A percentile compares a stretch with the other conserved stretches of the same genome.
These are phyloP conservation scores for Fusarium sp. DNA, from an alignment of 2,329 filamentous ascomycete species.

Conservation along the genomic window DNA sequence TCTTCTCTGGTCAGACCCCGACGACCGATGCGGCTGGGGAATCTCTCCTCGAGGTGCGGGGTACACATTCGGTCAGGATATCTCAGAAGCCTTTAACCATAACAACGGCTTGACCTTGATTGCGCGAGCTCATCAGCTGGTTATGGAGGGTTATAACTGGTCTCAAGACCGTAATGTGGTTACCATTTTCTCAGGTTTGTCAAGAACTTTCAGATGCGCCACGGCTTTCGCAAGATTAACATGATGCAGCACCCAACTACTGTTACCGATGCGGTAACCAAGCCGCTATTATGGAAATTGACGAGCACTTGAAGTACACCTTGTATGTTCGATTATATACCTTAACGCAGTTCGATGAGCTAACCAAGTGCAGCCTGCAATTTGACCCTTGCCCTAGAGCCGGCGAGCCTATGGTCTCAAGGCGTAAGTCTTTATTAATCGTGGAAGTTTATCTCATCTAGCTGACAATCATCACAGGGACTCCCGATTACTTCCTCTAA, in stretches of 20 bases:
- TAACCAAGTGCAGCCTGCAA: conserved; percentile 77
- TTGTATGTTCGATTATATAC: conserved; percentile 74
- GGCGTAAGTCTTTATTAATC: conserved; percentile 67
- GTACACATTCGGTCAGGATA: conserved; percentile 96
- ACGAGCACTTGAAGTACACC: conserved; percentile 98
- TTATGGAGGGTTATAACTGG: conserved; percentile 99
- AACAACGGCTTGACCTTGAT: conserved; percentile 98
- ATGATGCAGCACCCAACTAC: conserved; percentile 79
- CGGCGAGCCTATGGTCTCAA: conserved; percentile 98
- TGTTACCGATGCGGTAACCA: conserved; percentile 99
- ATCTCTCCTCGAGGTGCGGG: conserved; percentile 94
- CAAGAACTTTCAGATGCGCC: background rate
- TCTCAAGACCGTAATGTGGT: conserved; percentile 98
- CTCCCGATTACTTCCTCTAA: conserved; percentile 99
- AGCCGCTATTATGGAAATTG: conserved; percentile 99
- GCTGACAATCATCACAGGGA: conserved; percentile 62
- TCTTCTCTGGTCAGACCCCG: conserved; percentile 96
- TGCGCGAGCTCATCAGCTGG: conserved; percentile 94
- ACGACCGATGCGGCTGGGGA: conserved; percentile 95
- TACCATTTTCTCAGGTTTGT: conserved; percentile 92
- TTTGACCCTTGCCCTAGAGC: conserved; percentile 98
- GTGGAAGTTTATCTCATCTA: background rate
- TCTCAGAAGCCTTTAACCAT: conserved; percentile 98
- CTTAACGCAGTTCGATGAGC: conserved; percentile 31
- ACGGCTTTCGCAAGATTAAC: conserved; percentile 8